Evolutionary conservation across 805 yeast species (phyloP), one percentile per base, ranked within the genome.

Genomic region (Ogataea paradorogensis): DNA sequence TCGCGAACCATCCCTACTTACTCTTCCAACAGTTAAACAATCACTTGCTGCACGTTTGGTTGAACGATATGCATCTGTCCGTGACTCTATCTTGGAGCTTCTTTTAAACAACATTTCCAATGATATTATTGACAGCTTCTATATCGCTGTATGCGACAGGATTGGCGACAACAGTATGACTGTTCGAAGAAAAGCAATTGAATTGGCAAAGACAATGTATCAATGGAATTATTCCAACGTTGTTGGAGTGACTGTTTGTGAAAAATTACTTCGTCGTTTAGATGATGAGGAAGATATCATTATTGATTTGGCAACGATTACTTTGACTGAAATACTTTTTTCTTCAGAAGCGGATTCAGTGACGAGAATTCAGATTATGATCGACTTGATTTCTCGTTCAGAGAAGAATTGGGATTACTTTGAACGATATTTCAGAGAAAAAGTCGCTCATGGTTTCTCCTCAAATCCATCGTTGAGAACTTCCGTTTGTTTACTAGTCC

Each of bases 21-120:
- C 67, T 1, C 62, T 73, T 2, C 71, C 78, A 1, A 62, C 63
- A 8, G 72, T 87, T 6, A 79, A 71, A 47, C 61, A 61, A 2
- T 69, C 84, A 0, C 65, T 88, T 2, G 63, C 76, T 1, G 64
- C 59, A 8, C 63, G 78, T 32, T 61, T 88, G 27, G 60, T 55
- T 5, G 91, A 84, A 45, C 53, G 72, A 0, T 84, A 88, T 2
- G 78, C 95, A 0, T 71, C 81, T 27, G 91, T 87, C 0, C 71
- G 88, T 42, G 89, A 83, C 51, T 86, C 95, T 0, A 82, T 82
- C 2, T 63, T 88, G 21, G 93, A 85, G 30, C 66, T 88, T 27
- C 60, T 88, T 18, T 70, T 72, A 9, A 69, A 66, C 36, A 76
- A 71, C 39, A 53, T 80, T 27, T 51, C 62, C 2, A 75, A 78